These are phyloP conservation scores for Penicillium parvum DNA, from an alignment of 495 filamentous ascomycete genomes.

Conservation along the genomic window DNA sequence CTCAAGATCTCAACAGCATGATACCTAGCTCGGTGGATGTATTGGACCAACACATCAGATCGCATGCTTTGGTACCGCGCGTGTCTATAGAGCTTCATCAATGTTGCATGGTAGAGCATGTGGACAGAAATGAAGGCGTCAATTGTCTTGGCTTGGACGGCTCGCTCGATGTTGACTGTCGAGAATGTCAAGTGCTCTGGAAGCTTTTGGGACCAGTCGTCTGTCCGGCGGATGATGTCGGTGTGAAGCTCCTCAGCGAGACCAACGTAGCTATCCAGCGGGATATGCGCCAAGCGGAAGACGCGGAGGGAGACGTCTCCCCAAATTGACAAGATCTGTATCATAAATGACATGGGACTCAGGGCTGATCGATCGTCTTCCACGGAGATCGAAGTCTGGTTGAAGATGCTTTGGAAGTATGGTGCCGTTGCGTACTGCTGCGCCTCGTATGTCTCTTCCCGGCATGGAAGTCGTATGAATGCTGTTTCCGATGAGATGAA, in stretches of 20 bases:
- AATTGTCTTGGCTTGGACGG: constrained; percentile 40
- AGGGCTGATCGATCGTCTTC: constrained; percentile 32
- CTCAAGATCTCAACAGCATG: constrained; percentile 42
- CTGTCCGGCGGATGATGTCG: constrained; percentile 44
- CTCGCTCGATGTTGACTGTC: constrained; percentile 46
- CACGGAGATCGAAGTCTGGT: constrained; percentile 20
- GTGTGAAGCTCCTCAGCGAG: constrained; percentile 49
- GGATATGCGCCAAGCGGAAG: constrained; percentile 50
- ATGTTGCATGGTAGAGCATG: constrained; percentile 55
- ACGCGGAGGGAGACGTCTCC: constrained; percentile 57
- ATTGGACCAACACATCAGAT: constrained; percentile 26
- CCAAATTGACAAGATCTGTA: constrained; percentile 59
- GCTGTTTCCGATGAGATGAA: constrained; percentile 50
- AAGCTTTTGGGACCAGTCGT: constrained; percentile 44
- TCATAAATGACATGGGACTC: constrained; percentile 56
- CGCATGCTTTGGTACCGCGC: constrained; percentile 38
- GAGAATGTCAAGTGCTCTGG: constrained; percentile 46
- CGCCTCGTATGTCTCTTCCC: constrained; percentile 53
- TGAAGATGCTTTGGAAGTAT: constrained; percentile 50
- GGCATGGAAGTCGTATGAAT: constrained; percentile 59
- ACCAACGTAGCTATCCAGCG: constrained; percentile 35
- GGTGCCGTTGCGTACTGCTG: constrained; percentile 49
- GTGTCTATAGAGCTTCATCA: constrained; percentile 61
- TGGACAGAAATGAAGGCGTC: constrained; percentile 57
- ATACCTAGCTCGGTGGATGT: constrained; percentile 36